These are phyloP conservation scores for Pseudogymnoascus sp. DNA, from an alignment of 2,329 filamentous ascomycete genomes.

Conservation along the genomic window DNA sequence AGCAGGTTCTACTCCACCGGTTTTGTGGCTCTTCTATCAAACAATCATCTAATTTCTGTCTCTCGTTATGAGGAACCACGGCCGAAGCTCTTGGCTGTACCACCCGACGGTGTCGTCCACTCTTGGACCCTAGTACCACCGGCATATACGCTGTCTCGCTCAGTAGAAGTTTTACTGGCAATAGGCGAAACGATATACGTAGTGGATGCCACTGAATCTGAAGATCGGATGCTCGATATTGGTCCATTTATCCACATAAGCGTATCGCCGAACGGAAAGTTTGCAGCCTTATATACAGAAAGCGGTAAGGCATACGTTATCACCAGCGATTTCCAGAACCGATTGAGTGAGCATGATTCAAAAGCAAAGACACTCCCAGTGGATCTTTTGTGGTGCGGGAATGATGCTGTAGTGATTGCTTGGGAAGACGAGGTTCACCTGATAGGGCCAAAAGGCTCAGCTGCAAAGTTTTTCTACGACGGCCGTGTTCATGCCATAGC, in stretches of 20 bases:
- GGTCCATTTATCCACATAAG: constrained; percentile 87
- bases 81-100: constrained; percentile 68
- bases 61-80: constrained; percentile 84
- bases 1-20: constrained; percentile 73
- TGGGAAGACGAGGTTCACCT: constrained; percentile 98
- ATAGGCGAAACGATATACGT: constrained; percentile 78
- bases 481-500: constrained; percentile 81
- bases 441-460: constrained; percentile 73
- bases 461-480: constrained; percentile 78
- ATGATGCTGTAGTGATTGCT: constrained; percentile 83
- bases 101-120: constrained; percentile 70
- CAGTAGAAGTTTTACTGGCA: constrained; percentile 84
- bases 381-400: constrained; percentile 92
- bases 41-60: constrained; percentile 82
- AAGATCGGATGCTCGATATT: constrained; percentile 83
- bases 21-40: constrained; percentile 84
- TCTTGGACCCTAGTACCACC: constrained; percentile 88
- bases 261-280: constrained; percentile 85
- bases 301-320: constrained; percentile 87
- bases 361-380: constrained; percentile 76
- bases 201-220: constrained; percentile 79
- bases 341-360: constrained; percentile 85
- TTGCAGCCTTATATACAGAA: constrained; percentile 77
- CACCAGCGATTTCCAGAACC: constrained; percentile 88
- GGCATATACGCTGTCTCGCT: constrained; percentile 78